phyloP scores from a whole-genome alignment of 345 rosid genomes.

The Dovyalis caffra region DNA sequence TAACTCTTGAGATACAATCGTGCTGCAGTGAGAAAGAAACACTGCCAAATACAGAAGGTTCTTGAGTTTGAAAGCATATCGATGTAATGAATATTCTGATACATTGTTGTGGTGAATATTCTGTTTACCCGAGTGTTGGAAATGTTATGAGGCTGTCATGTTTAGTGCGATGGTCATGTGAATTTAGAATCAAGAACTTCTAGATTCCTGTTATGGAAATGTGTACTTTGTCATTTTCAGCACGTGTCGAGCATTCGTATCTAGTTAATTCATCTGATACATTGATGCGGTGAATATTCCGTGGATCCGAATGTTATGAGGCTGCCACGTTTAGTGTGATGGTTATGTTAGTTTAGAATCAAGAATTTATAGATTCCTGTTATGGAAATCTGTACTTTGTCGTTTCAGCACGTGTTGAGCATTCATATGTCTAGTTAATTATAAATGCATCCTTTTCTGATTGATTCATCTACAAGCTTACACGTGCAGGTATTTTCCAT shows the following conservation, averaged over 20 bases:
- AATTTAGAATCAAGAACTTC: background rate
- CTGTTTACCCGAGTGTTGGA: background rate
- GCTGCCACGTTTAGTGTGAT: background rate
- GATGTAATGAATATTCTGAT: background rate
- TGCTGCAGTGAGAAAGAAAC: background rate
- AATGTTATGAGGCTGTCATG: background rate
- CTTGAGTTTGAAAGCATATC: background rate
- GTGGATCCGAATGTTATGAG: background rate
- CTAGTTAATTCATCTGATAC: no score
- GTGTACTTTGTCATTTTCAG: background rate
- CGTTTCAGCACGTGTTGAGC: background rate
- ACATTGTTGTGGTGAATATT: background rate
- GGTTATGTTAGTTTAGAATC: background rate
- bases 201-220: background rate
- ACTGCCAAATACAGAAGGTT: background rate
- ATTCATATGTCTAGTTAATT: background rate
- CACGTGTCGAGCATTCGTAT: background rate
- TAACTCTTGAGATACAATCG: no score
- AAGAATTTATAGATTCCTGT: background rate
- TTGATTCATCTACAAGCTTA: background rate
- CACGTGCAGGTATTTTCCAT: slow-evolving; percentile 65
- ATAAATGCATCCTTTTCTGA: background rate
- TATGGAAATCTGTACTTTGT: background rate
- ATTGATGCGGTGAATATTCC: background rate
- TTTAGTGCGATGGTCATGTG: background rate